phyloP scores from a whole-genome alignment of 169 alveolate genomes.

The Plasmodium inui region DNA sequence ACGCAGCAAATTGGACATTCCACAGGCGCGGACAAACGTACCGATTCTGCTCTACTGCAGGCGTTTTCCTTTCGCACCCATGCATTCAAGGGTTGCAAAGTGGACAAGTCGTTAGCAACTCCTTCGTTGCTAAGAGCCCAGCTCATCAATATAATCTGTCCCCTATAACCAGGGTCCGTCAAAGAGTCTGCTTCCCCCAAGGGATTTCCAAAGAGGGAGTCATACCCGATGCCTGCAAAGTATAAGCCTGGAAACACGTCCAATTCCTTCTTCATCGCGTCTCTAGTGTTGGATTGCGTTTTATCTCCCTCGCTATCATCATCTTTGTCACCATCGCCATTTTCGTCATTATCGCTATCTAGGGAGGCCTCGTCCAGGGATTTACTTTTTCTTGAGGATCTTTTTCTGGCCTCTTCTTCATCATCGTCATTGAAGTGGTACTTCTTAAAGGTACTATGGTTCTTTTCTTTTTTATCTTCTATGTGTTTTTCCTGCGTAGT shows the following conservation, averaged over 20 bases:
- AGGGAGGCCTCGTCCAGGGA: not conserved
- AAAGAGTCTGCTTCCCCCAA: conserved; percentile 77
- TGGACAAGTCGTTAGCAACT: conserved; percentile 76
- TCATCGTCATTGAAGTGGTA: conserved; percentile 9
- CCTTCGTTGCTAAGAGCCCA: conserved; percentile 79
- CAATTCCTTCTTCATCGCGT: not conserved
- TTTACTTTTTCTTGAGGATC: not conserved
- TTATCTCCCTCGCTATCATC: not conserved
- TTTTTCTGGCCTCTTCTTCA: not conserved
- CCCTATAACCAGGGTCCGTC: conserved; percentile 82
- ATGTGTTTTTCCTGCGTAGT: conserved; percentile 6
- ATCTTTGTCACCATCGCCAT: not conserved
- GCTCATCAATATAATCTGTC: conserved; percentile 63
- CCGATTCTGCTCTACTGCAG: conserved; percentile 87
- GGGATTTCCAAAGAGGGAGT: conserved; percentile 79
- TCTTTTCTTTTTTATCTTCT: conserved; percentile 35
- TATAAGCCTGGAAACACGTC: conserved; percentile 68
- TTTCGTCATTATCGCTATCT: not conserved
- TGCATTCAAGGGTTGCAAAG: conserved; percentile 86
- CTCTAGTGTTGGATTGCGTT: not conserved
- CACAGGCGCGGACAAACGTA: not conserved
- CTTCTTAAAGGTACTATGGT: conserved; percentile 14
- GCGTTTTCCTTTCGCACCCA: conserved; percentile 87
- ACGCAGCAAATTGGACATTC: not conserved
- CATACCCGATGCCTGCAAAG: conserved; percentile 81